A percentile compares a stretch with the other conserved stretches of the same genome.
phyloP scores from a whole-genome alignment of 2,329 filamentous ascomycete species.

The Penicillium polonicum region DNA sequence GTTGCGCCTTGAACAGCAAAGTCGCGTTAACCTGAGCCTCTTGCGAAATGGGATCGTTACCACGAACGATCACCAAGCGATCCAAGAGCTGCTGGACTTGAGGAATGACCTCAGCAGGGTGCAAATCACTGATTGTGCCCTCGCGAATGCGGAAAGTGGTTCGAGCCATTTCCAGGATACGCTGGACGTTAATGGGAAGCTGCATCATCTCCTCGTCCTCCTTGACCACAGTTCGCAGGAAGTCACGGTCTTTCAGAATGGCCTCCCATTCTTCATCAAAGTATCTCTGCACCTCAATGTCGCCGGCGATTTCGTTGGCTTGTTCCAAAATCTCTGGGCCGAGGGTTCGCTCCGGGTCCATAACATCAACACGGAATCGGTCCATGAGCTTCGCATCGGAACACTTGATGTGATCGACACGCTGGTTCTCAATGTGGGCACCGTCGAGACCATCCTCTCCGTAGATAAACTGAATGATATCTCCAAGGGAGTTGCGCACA shows the following conservation, averaged over 20 bases:
- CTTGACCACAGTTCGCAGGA: constrained; percentile 69
- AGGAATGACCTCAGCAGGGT: constrained; percentile 82
- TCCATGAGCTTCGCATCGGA: constrained; percentile 75
- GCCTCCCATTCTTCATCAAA: constrained; percentile 87
- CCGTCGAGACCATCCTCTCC: constrained; percentile 96
- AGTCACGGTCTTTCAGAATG: constrained; percentile 69
- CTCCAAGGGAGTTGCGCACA: constrained; percentile 92
- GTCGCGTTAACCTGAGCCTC: constrained; percentile 90
- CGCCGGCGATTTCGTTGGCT: constrained; percentile 79
- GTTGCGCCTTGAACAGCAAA: constrained; percentile 84
- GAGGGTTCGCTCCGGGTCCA: constrained; percentile 65
- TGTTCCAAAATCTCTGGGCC: constrained; percentile 75
- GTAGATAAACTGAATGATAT: constrained; percentile 95
- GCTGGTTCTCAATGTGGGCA: constrained; percentile 88
- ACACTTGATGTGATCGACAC: constrained; percentile 79
- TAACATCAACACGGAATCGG: constrained; percentile 82
- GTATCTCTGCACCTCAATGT: constrained; percentile 80
- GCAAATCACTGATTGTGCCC: constrained; percentile 80
- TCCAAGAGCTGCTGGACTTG: constrained; percentile 72
- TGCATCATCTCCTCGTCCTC: constrained; percentile 85
- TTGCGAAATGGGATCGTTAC: constrained; percentile 73
- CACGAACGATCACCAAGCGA: constrained; percentile 80
- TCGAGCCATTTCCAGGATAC: constrained; percentile 87
- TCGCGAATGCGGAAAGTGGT: constrained; percentile 88
- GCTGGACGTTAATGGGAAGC: constrained; percentile 84